Evolutionary conservation across 805 yeast genomes (phyloP).

Genomic region (Komagataella populi): DNA sequence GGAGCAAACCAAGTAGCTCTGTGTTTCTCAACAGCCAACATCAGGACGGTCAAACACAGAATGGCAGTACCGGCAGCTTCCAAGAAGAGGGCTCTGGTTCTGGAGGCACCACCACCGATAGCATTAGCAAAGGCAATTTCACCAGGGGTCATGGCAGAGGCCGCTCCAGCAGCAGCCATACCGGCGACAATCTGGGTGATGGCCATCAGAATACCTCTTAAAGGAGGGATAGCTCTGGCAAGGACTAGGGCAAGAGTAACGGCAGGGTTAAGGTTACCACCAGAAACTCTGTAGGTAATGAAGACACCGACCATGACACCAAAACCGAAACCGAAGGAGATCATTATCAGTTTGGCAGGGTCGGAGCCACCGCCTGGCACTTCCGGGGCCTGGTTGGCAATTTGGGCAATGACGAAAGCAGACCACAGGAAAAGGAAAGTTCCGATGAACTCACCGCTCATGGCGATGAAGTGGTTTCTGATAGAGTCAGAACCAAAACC

Average conservation of each 20-base stretch:
- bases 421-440: conserved; percentile 75
- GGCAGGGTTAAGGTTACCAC: conserved; percentile 46
- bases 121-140: conserved; percentile 84
- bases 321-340: conserved; percentile 37
- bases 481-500: conserved; percentile 27
- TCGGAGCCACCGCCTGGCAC: conserved; percentile 18
- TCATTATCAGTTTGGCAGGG: conserved; percentile 64
- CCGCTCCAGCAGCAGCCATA: conserved; percentile 41
- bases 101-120: conserved; percentile 29
- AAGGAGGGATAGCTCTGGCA: conserved; percentile 37
- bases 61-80: conserved; percentile 32
- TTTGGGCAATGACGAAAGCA: conserved; percentile 73
- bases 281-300: conserved; percentile 39
- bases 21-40: conserved; percentile 32
- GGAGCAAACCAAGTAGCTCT: conserved; percentile 34
- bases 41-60: conserved; percentile 33
- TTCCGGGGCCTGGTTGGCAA: conserved; percentile 39
- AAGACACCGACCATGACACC: conserved; percentile 39
- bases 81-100: conserved; percentile 30
- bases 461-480: conserved; percentile 56
- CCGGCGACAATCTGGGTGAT: conserved; percentile 45
- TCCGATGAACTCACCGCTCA: conserved; percentile 72
- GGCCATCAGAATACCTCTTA: conserved; percentile 29
- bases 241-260: conserved; percentile 32
- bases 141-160: conserved; percentile 21